Conservation (phyloP, 2,329 filamentous ascomycete genomes). For the Alternaria postmessia region DNA sequence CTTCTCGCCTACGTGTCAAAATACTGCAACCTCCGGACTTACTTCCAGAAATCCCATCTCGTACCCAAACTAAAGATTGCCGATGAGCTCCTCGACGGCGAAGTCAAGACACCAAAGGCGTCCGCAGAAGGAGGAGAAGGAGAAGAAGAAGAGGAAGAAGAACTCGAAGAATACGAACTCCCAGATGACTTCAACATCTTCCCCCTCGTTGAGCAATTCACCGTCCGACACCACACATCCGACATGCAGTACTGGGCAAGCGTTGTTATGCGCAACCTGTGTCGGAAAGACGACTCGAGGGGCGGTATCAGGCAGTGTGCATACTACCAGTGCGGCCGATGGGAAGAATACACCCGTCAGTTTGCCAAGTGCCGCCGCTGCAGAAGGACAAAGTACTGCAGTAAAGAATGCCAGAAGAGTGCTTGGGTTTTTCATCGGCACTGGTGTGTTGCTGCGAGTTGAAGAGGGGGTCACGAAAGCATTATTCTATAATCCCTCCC, state of each 20-base stretch:
- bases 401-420: conserved; percentile 99
- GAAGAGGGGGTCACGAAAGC: conserved; percentile 10
- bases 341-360: conserved; percentile 95
- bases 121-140: conserved; percentile 60
- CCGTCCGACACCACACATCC: conserved; percentile 89
- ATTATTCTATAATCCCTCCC: conserved; percentile 28
- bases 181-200: conserved; percentile 99
- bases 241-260: conserved; percentile 99
- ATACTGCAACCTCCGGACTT: conserved; percentile 94
- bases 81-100: conserved; percentile 82
- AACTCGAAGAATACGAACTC: conserved; percentile 86
- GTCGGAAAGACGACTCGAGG: conserved; percentile 93
- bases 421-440: conserved; percentile 98
- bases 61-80: conserved; percentile 92
- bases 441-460: conserved; percentile 84
- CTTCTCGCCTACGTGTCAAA: conserved; percentile 97
- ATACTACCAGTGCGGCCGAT: conserved; percentile 97
- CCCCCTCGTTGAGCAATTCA: conserved; percentile 97
- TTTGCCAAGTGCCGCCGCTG: conserved; percentile 98
- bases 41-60: conserved; percentile 93
- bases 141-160: conserved; percentile 72
- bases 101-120: conserved; percentile 52
- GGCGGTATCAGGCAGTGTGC: conserved; percentile 97
- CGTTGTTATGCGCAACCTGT: conserved; percentile 98
- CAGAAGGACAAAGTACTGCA: conserved; percentile 97